A percentile compares a stretch with the other conserved stretches of the same genome.
These are phyloP conservation scores for Komagataea norvegica DNA, from an alignment of 1,139 yeast genomes.

Conservation along the genomic window DNA sequence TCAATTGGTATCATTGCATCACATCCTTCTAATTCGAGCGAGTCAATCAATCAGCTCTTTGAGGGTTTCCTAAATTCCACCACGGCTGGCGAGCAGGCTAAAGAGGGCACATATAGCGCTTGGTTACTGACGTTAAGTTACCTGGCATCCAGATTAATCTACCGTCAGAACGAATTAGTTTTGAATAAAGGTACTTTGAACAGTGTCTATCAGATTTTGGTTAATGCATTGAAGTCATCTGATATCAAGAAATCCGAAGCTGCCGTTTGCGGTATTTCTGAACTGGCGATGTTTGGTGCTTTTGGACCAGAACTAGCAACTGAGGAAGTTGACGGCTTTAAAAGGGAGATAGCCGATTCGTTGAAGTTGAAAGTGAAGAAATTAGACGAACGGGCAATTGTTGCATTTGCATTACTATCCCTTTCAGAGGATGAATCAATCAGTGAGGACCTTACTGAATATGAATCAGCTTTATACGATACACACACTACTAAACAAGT, in stretches of 20 bases:
- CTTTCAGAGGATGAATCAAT: conserved; percentile 33
- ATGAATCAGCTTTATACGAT: conserved; percentile 47
- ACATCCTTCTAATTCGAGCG: conserved; percentile 32
- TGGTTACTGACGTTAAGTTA: conserved; percentile 40
- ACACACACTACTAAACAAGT: conserved; percentile 64
- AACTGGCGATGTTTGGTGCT: conserved; percentile 58
- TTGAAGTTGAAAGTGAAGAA: conserved; percentile 46
- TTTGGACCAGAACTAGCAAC: conserved; percentile 34
- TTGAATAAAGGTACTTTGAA: conserved; percentile 5
- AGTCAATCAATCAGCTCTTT: conserved; percentile 16
- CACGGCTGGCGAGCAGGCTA: conserved; percentile 6
- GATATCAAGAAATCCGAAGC: conserved; percentile 25
- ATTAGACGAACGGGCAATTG: conserved; percentile 55
- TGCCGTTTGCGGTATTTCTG: conserved; percentile 46
- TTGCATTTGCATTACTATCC: conserved; percentile 49
- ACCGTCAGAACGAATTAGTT: conserved; percentile 33
- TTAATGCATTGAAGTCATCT: conserved; percentile 20
- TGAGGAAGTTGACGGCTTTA: conserved; percentile 20
- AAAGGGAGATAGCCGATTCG: conserved; percentile 30
- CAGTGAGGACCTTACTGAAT: conserved; percentile 24
- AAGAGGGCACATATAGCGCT: conserved; percentile 21
- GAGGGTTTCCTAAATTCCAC: conserved; percentile 9
- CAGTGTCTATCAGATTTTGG: conserved; percentile 12
- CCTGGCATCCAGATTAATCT: conserved; percentile 47
- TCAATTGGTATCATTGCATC: conserved; percentile 54